Base-by-base conservation (phyloP, 2,329 filamentous ascomycete genomes). In the Colletotrichum chlorophyti region DNA sequence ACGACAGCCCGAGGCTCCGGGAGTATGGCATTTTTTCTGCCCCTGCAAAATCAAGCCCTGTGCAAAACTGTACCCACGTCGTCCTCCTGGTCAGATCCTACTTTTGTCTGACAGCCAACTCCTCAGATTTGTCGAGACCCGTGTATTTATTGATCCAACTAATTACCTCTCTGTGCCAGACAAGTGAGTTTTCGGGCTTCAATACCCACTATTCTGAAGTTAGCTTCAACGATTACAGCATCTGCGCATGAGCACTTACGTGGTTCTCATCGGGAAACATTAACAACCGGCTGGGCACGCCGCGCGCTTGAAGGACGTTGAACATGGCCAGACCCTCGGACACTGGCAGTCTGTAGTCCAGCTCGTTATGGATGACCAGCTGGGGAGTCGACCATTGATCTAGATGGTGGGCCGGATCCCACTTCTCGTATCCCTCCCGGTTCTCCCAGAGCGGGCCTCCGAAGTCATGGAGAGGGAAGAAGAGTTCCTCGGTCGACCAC, bases 131-230 rank as follows among this genome's bases (percentile, higher is more conserved):
- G 19, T 72, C 68, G 15, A 85, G 68, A 0, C 81, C 81, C 21
- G 80, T 80, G 64, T 84, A 86, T 68, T 86, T 83, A 66, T 88
- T 88, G 63, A 88, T 87, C 86, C 91, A 97, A 53, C 85, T 85
- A 26, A 97, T 70, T 14, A 98, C 93, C 57, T 92, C 90, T 53
- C 84, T 84, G 68, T 98, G 93, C 95, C 95, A 98, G 17, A 96
- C 82, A 15, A 97, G 77, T 4, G 88, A 90, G 72, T 98, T 98
- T 74, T 97, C 94, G 0, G 90, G 91, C 71, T 97, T 96, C 51
- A 97, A 70, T 4, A 97, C 93, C 91, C 91, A 88, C 84, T 87
- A 47, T 37, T 23, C n/a, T 11, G 5, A 15, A 34, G 32, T 42
- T 32, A 60, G 59, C 61, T 81, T 81, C 32, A 89, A 68, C 17